phyloP scores from a whole-genome alignment of 148 eudicot genomes.

The Arctostaphylos glauca region DNA sequence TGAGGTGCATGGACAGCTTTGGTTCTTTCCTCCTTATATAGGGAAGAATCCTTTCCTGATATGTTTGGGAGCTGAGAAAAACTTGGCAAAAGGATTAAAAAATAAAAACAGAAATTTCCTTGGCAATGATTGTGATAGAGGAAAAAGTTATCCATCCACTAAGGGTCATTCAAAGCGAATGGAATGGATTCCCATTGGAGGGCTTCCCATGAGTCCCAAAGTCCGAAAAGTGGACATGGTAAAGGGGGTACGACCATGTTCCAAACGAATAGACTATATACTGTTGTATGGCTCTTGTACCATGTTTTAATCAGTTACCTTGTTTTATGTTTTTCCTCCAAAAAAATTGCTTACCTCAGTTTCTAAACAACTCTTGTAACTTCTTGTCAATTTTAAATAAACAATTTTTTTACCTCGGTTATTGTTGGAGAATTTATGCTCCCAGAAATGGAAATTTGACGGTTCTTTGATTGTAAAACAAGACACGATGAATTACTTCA shows the following conservation, averaged over 20 bases:
- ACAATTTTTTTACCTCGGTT: too few relatives aligned
- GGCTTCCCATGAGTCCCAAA: neutral
- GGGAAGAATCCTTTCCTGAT: neutral
- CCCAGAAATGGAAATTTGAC: too few relatives aligned
- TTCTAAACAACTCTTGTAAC: too few relatives aligned
- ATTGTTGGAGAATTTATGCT: too few relatives aligned
- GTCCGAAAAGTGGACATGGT: neutral
- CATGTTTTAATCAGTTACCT: too few relatives aligned
- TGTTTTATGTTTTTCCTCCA: too few relatives aligned
- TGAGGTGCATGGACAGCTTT: slow-evolving; percentile 4
- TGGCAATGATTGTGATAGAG: neutral
- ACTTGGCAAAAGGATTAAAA: neutral
- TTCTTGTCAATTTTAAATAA: too few relatives aligned
- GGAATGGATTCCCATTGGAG: neutral
- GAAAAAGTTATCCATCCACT: neutral
- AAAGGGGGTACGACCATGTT: too few relatives aligned
- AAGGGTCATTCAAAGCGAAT: neutral
- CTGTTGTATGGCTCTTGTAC: neutral
- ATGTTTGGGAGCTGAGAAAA: neutral
- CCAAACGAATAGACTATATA: neutral
- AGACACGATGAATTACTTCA: too few relatives aligned
- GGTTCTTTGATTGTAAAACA: too few relatives aligned
- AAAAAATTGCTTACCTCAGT: too few relatives aligned
- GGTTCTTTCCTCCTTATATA: slow-evolving; percentile 15
- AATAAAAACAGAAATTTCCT: neutral